Evolutionary conservation across 176 grass and related monocot genomes (phyloP), one percentile per base, ranked within the genome.

Genomic region (Lolium perenne): DNA sequence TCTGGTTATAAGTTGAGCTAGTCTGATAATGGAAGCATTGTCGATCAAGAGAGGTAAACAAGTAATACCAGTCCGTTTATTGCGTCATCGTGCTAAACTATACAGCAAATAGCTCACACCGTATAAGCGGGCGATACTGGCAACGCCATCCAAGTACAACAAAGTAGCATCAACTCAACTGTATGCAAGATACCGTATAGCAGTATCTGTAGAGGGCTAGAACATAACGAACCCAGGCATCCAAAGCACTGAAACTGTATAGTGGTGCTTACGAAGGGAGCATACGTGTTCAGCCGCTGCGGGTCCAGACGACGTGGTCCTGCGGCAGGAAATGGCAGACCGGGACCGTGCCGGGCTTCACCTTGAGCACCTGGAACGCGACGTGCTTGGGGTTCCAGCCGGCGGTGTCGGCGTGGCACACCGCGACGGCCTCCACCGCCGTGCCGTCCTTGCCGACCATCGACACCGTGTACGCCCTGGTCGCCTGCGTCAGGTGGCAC

Each of bases 261-360:
- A 64, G 26, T 22, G 38, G 13, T 46, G 21, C 0, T 16, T 14
- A 3, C 17, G 41, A 48, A 38, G 38, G 59, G 17, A 20, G 10
- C 43, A 7, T 25, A 38, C 23, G 18, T 15, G 56, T 68, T 82
- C 85, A 94, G 74, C 71, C 82, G 75, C 79, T 83, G 82, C 90
- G 90, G 69, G 82, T 92, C 91, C 92, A 97, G 43, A 97, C 84
- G 57, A 97, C 86, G 71, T 94, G 86, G 62, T 93, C 90, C 80
- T 97, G 90, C 64, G 95, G 90, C 83, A 94, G 51, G 87, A 97
- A 94, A 55, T 97, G 95, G 90, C 95, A 97, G 45, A 97, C 80
- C 1, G 95, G 95, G 61, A 84, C 92, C 2, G 79, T 87, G 79
- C 95, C 95, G 26, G 95, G 95, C 91, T 94, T 89, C 74, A 94